Conservation (phyloP, 2,329 filamentous ascomycete species). For the Cyphellophora europaea region DNA sequence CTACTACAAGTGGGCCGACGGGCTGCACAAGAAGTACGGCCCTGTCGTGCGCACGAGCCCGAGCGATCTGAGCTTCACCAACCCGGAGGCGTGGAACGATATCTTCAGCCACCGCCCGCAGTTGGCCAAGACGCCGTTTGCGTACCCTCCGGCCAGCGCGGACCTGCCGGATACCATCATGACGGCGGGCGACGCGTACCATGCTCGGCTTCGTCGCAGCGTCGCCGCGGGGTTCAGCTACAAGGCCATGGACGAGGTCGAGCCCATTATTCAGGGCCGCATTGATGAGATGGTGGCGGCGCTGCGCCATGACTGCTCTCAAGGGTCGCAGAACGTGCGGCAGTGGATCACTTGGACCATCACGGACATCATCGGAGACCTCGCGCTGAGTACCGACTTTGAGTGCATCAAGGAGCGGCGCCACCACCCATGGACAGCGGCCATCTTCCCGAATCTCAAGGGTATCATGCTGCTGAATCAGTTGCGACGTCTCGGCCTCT, state of each 20-base stretch:
- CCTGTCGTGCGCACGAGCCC: conserved; percentile 24
- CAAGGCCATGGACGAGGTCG: conserved; percentile 29
- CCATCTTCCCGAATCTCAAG: too few species aligned
- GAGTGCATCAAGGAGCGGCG: not conserved
- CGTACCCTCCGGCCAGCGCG: not conserved
- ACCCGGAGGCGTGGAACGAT: conserved; percentile 19
- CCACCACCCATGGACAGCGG: too few species aligned
- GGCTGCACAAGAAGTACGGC: conserved; percentile 9
- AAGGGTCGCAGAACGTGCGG: not conserved
- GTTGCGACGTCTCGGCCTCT: too few species aligned
- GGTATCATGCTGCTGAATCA: too few species aligned
- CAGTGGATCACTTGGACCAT: not conserved
- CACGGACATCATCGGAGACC: not conserved
- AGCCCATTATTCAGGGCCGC: conserved; percentile 16
- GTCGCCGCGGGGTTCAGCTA: conserved; percentile 35
- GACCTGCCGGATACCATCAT: conserved; percentile 1
- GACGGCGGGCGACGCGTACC: conserved; percentile 16
- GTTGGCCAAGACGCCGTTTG: not conserved
- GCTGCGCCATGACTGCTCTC: too few species aligned
- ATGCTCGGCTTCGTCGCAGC: conserved; percentile 22
- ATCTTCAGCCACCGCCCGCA: conserved; percentile 19
- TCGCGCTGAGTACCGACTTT: not conserved
- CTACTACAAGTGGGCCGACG: not conserved
- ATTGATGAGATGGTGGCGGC: too few species aligned
- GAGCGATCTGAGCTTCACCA: conserved; percentile 23